Evolutionary conservation across 352 stramenopile genomes (phyloP), one percentile per base, ranked within the genome.

Genomic region (Phytophthora melonis): DNA sequence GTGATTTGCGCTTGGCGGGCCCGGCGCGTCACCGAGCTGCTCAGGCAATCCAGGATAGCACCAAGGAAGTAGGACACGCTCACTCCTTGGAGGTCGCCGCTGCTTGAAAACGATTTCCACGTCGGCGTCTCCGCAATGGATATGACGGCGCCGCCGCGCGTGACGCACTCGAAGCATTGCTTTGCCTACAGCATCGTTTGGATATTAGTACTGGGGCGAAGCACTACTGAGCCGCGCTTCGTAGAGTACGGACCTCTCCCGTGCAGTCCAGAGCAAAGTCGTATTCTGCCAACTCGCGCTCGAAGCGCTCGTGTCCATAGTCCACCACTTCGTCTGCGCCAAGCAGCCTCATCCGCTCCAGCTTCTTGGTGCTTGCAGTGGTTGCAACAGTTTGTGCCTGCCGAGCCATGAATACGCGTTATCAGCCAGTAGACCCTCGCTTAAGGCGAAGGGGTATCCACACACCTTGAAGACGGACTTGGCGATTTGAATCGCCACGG

Each of bases 211-310:
- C 13, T 41, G 34, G 34, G 13, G 34, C 36, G 10, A 43, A 43
- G 11, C 10, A 43, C 36, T 43, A 6, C 34, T 14, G 5, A 16
- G 34, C 10, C 16, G 34, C 34, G 34, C 11, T 43, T 43, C 36
- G 10, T 43, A 43, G 36, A 6, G 36, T 43, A 34, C 30, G 30
- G 30, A 92, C 87, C 78, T 95, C 88, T 56, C 71, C 83, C 1
- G 88, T 94, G 75, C 84, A 93, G 63, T 95, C 88, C 25, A 95
- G 57, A 30, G 87, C 86, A 59, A 92, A 92, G 66, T 95, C 88
- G 65, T 90, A 93, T 58, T 93, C 88, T 39, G 76, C 77, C 19
- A 93, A 65, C 27, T 92, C 83, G 16, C 73, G 77, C 47, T 95
- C 88, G 61, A 93, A 95, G 1, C 66, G 75, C 18, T 93, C 77